Percentiles rank a stretch among this genome's conserved stretches.
Evolutionary conservation across 176 grass and related monocot genomes (phyloP).

Genomic region (Avena insularis): DNA sequence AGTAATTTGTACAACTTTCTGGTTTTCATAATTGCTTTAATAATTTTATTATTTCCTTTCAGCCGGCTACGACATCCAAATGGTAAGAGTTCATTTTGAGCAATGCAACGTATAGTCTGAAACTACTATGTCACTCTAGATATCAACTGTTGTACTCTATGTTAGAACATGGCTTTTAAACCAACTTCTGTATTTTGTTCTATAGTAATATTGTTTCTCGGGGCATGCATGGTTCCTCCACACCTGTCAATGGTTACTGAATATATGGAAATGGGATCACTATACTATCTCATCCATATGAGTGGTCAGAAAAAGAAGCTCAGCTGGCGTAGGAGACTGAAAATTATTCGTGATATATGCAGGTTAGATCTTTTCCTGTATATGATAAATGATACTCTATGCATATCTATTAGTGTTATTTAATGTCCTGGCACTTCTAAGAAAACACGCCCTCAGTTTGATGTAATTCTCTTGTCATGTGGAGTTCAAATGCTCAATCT

Average conservation of each 20-base stretch:
- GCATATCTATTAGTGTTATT: conserved; percentile 31
- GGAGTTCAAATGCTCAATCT: background rate
- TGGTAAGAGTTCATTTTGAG: conserved; percentile 65
- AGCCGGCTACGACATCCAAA: conserved; percentile 98
- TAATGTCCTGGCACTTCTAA: conserved; percentile 13
- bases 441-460: background rate
- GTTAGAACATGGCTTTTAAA: conserved; percentile 36
- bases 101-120: conserved; percentile 33
- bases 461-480: conserved; percentile 20
- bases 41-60: conserved; percentile 58
- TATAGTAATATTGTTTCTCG: conserved; percentile 99
- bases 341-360: conserved; percentile 99
- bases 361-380: conserved; percentile 58
- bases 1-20: conserved; percentile 4
- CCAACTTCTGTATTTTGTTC: conserved; percentile 39
- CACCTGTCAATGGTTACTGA: conserved; percentile 98
- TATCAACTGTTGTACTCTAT: conserved; percentile 12
- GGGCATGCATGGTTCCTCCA: conserved; percentile 98
- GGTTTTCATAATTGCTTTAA: conserved; percentile 49
- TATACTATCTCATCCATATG: conserved; percentile 99
- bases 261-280: conserved; percentile 99
- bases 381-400: conserved; percentile 19
- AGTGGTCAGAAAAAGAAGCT: conserved; percentile 98
- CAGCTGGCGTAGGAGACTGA: conserved; percentile 98
- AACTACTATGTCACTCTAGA: conserved; percentile 23